phyloP scores from a whole-genome alignment of 177 flowering plant species.

The Vitis hybrid region DNA sequence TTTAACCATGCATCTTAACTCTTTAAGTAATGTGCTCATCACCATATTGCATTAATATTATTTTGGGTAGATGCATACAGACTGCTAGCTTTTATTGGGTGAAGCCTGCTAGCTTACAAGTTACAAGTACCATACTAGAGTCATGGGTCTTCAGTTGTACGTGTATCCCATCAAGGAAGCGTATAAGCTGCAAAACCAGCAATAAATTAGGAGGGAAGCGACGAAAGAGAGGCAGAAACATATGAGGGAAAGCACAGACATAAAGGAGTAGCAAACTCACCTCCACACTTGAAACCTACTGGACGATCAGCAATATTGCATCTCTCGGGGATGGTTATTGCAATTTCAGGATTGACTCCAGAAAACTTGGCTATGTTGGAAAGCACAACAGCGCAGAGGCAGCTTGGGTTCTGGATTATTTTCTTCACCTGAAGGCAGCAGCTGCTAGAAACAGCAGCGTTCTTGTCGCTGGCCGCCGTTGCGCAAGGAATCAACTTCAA shows the following conservation, averaged over 20 bases:
- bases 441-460: slow-evolving; percentile 27
- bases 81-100: slow-evolving; percentile 11
- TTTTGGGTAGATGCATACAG: background rate
- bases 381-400: slow-evolving; percentile 62
- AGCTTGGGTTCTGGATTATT: slow-evolving; percentile 44
- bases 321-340: slow-evolving; percentile 61
- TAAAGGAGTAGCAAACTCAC: slow-evolving; percentile 15
- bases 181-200: slow-evolving; percentile 4
- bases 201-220: background rate
- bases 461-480: slow-evolving; percentile 43
- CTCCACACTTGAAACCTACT: slow-evolving; percentile 59
- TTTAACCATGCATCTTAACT: background rate
- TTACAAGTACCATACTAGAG: background rate
- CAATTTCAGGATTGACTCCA: slow-evolving; percentile 43
- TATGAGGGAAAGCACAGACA: background rate
- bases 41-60: background rate
- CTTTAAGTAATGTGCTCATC: background rate
- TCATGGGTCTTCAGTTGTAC: too few relatives aligned
- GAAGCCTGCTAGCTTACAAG: background rate
- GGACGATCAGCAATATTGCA: slow-evolving; percentile 62
- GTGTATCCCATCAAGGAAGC: slow-evolving; percentile 1
- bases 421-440: slow-evolving; percentile 48
- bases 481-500: slow-evolving; percentile 50
- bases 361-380: slow-evolving; percentile 48
- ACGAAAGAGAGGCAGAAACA: background rate